These are phyloP conservation scores for Hypoxylon sp. DNA, from an alignment of 2,329 filamentous ascomycete species.

Conservation along the genomic window DNA sequence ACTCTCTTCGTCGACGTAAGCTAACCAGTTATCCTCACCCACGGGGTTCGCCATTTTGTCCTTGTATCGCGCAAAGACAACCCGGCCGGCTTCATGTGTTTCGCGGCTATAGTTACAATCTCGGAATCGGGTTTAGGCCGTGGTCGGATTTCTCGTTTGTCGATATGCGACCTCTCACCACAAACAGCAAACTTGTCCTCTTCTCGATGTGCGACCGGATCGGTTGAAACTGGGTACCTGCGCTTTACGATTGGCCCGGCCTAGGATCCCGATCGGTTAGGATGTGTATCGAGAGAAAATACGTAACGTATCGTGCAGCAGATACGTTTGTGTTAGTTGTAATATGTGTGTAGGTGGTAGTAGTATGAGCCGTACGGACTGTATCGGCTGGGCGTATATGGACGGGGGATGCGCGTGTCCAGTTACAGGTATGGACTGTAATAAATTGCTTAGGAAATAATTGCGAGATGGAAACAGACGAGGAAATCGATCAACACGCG, in stretches of 20 bases:
- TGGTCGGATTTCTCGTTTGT: conserved; percentile 18
- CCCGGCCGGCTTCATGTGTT: conserved; percentile 45
- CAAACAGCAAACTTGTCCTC: conserved; percentile 36
- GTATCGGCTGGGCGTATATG: conserved; percentile 6
- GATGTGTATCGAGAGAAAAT: conserved; percentile 12
- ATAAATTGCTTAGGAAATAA: conserved; percentile 25
- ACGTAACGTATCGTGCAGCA: conserved; percentile 35
- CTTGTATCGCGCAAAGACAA: conserved; percentile 42
- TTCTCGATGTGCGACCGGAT: conserved; percentile 34
- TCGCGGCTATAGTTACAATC: conserved; percentile 21
- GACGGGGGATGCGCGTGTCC: conserved; percentile 17
- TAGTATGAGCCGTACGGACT: conserved; percentile 1
- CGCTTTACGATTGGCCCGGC: conserved; percentile 34
- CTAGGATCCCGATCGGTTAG: conserved; percentile 30
- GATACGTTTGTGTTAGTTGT: conserved; percentile 27
- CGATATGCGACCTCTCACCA: conserved; percentile 18
- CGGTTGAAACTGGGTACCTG: conserved; percentile 25
- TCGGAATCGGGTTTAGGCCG: conserved; percentile 25
- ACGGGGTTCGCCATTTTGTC: conserved; percentile 68
- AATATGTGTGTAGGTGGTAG: conserved; percentile 14
- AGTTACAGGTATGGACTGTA: conserved; percentile 13
- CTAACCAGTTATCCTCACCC: conserved; percentile 82
- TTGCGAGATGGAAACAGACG: conserved; percentile 28
- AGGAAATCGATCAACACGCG: conserved; percentile 44
- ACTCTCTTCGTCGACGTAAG: conserved; percentile 80